Evolutionary conservation across 2,329 filamentous ascomycete species (phyloP).

Genomic region (Daldinia eschscholtzii): DNA sequence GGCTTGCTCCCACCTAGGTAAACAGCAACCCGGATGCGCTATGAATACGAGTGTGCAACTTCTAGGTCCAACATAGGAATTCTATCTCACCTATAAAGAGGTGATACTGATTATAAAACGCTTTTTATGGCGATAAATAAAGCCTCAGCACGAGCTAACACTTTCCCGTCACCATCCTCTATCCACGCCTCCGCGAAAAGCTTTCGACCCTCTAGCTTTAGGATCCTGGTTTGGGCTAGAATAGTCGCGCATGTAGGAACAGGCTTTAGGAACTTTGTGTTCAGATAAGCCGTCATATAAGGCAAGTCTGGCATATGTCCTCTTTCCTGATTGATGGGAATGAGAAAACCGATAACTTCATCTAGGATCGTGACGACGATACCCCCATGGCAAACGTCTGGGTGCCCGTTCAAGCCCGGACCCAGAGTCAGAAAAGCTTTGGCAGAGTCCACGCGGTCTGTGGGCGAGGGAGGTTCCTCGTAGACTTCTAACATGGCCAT

Average conservation of each 20-base stretch:
- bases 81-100: no score
- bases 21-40: no score
- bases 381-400: slow-evolving; percentile 68
- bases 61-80: no score
- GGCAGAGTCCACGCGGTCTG: slow-evolving; percentile 49
- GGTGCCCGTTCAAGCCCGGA: slow-evolving; percentile 65
- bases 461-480: slow-evolving; percentile 43
- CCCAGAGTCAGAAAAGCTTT: slow-evolving; percentile 59
- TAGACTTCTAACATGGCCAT: slow-evolving; percentile 60
- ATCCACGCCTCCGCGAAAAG: slow-evolving; percentile 62
- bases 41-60: no score
- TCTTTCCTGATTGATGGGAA: slow-evolving; percentile 56
- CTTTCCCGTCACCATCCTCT: slow-evolving; percentile 61
- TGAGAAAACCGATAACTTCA: slow-evolving; percentile 66
- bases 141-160: slow-evolving; percentile 66
- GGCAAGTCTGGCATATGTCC: slow-evolving; percentile 36
- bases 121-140: slow-evolving; percentile 59
- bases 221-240: slow-evolving; percentile 59
- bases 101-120: slow-evolving; percentile 10
- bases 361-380: slow-evolving; percentile 70
- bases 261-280: slow-evolving; percentile 66
- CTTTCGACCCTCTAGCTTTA: slow-evolving; percentile 67
- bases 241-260: slow-evolving; percentile 63
- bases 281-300: slow-evolving; percentile 66
- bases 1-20: no score